A percentile compares a stretch with the other conserved stretches of the same genome.
Evolutionary conservation across 2,329 filamentous ascomycete species (phyloP).

Genomic region (Whalleya microplaca): DNA sequence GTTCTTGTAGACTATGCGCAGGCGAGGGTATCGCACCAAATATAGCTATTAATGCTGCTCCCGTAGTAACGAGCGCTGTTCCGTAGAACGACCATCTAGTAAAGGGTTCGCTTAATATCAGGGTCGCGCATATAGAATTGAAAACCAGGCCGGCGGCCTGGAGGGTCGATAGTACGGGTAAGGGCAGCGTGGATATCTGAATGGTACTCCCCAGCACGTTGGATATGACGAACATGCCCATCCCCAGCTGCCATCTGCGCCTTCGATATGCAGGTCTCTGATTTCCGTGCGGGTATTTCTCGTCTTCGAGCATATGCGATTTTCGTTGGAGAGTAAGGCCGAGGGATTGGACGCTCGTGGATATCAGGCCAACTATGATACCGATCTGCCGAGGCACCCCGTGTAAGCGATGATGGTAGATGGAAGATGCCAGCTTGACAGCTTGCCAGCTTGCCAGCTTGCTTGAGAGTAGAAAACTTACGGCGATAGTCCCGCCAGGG

Average conservation of each 20-base stretch:
- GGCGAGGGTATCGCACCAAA: constrained; percentile 95
- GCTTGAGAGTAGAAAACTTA: too few relatives aligned
- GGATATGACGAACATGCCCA: constrained; percentile 95
- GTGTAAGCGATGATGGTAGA: constrained; percentile 9
- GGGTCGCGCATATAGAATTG: constrained; percentile 95
- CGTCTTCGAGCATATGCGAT: constrained; percentile 96
- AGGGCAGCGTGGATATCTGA: constrained; percentile 92
- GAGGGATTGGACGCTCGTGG: constrained; percentile 92
- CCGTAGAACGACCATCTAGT: constrained; percentile 91
- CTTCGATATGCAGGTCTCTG: constrained; percentile 87
- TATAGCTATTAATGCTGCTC: constrained; percentile 88
- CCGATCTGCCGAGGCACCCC: constrained; percentile 66
- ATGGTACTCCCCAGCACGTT: constrained; percentile 95
- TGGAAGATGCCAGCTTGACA: not conserved
- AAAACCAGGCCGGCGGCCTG: constrained; percentile 97
- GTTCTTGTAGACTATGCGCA: constrained; percentile 82
- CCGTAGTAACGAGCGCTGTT: constrained; percentile 82
- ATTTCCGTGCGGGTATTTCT: constrained; percentile 78
- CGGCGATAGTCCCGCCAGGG: constrained; percentile 63
- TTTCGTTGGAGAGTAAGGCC: constrained; percentile 96
- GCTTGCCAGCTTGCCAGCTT: constrained; percentile 28
- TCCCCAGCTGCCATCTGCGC: constrained; percentile 93
- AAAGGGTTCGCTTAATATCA: constrained; percentile 92
- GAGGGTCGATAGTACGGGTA: constrained; percentile 91
- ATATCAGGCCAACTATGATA: constrained; percentile 89